A percentile compares a stretch with the other conserved stretches of the same genome.
Evolutionary conservation across 164 flowering plant genomes (phyloP).

Genomic region (Aristolochia contorta): DNA sequence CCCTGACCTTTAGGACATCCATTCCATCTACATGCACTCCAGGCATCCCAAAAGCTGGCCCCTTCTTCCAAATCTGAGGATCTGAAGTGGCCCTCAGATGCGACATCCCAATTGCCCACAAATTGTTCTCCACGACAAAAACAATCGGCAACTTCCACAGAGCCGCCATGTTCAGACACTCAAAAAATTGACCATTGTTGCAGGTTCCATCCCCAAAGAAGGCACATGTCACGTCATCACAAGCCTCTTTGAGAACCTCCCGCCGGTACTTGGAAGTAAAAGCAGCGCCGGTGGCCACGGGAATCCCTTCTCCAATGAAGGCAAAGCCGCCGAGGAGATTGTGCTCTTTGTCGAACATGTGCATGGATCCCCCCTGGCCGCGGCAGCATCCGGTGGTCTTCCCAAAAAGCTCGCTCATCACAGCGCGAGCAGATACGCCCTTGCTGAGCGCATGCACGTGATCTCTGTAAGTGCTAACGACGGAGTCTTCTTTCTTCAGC

Average conservation of each 20-base stretch:
- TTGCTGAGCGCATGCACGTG: conserved; percentile 91
- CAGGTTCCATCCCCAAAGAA: conserved; percentile 93
- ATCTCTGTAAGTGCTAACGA: conserved; percentile 81
- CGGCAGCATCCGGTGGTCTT: conserved; percentile 86
- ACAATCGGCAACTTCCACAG: conserved; percentile 90
- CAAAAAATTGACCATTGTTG: conserved; percentile 92
- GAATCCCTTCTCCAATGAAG: conserved; percentile 93
- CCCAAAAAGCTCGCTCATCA: conserved; percentile 93
- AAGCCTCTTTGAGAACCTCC: conserved; percentile 64
- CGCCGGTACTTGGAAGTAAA: conserved; percentile 68
- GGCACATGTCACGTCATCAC: conserved; percentile 72
- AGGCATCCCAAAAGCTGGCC: conserved; percentile 89
- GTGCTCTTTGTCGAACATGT: conserved; percentile 91
- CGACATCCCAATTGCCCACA: conserved; percentile 99
- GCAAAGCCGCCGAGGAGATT: conserved; percentile 94
- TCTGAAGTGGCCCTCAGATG: conserved; percentile 90
- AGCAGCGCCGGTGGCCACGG: conserved; percentile 92
- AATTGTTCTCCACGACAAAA: conserved; percentile 93
- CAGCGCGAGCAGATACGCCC: conserved; percentile 74
- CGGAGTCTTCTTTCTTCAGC: conserved; percentile 56
- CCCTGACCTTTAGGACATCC: conserved; percentile 98
- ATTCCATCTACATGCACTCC: conserved; percentile 98
- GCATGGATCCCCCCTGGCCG: conserved; percentile 99
- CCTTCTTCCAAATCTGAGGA: conserved; percentile 93
- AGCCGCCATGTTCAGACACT: conserved; percentile 98